Percentiles rank a stretch among this genome's conserved stretches.
Evolutionary conservation across 139 green algal genomes (phyloP).

Genomic region (Micromonas commoda): DNA sequence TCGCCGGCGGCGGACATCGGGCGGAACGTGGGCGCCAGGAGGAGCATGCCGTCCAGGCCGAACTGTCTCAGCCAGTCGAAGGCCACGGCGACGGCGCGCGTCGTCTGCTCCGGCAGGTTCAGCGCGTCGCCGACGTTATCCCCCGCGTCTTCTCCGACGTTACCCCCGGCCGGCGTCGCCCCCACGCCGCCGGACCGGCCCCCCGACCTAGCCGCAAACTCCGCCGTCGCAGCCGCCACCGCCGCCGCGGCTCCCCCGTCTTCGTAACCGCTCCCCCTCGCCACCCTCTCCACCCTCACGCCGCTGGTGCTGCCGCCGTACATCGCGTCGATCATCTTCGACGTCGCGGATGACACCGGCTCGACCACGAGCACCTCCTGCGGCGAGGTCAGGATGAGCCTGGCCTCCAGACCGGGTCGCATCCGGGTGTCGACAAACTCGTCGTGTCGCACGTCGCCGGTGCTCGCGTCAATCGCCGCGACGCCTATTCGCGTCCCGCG

Average conservation of each 20-base stretch:
- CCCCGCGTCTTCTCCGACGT: too few species aligned
- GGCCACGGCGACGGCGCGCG: slow-evolving; percentile 49
- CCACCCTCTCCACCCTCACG: slow-evolving; percentile 32
- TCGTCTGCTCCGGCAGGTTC: slow-evolving; percentile 49
- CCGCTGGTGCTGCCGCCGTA: not conserved
- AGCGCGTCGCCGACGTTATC: slow-evolving; percentile 43
- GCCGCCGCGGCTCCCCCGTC: slow-evolving; percentile 23
- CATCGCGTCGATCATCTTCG: slow-evolving; percentile 30
- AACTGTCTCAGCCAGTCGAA: slow-evolving; percentile 61
- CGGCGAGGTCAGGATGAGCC: slow-evolving; percentile 54
- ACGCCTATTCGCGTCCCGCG: slow-evolving; percentile 42
- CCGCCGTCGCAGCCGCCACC: not conserved
- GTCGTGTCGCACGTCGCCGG: slow-evolving; percentile 56
- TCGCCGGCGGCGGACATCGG: slow-evolving; percentile 13
- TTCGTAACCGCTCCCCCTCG: slow-evolving; percentile 18
- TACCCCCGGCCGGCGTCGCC: too few species aligned
- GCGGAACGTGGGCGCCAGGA: slow-evolving; percentile 28
- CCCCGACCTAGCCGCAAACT: too few species aligned
- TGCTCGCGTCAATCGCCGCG: slow-evolving; percentile 68
- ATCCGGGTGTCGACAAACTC: slow-evolving; percentile 41
- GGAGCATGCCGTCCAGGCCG: slow-evolving; percentile 56
- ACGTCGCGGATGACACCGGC: slow-evolving; percentile 37
- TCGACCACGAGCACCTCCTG: slow-evolving; percentile 61
- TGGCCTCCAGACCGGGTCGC: slow-evolving; percentile 55
- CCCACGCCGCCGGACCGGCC: too few species aligned